Evolutionary conservation across 192 early-diverging fungal species (phyloP).

Genomic region (Pilobolus umbonatus): DNA sequence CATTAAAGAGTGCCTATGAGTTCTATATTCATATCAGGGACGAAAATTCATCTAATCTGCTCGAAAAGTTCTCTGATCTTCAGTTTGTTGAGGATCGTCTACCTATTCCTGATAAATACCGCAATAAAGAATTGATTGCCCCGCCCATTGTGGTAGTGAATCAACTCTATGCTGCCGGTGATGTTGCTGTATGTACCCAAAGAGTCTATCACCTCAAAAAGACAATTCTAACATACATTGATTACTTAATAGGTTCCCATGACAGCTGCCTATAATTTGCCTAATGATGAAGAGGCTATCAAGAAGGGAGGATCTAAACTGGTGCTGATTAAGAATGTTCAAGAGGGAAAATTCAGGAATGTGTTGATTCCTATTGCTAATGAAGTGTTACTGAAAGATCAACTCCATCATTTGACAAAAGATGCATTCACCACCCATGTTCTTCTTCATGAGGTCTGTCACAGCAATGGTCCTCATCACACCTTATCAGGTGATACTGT

Average conservation of each 20-base stretch:
- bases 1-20: constrained; percentile 65
- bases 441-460: constrained; percentile 67
- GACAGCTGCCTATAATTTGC: constrained; percentile 74
- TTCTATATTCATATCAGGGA: constrained; percentile 66
- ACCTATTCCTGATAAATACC: constrained; percentile 62
- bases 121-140: constrained; percentile 53
- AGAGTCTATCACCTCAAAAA: too few relatives aligned
- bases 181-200: constrained; percentile 47
- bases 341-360: constrained; percentile 62
- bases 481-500: constrained; percentile 54
- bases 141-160: constrained; percentile 73
- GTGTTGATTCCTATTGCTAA: constrained; percentile 61
- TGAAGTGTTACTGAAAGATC: constrained; percentile 44
- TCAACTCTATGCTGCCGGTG: constrained; percentile 67
- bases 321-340: constrained; percentile 74
- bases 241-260: constrained; percentile 47
- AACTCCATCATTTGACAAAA: constrained; percentile 52
- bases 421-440: constrained; percentile 71
- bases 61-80: constrained; percentile 64
- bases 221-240: background rate
- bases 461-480: constrained; percentile 66
- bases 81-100: constrained; percentile 61
- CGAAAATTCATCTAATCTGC: constrained; percentile 43
- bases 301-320: constrained; percentile 62
- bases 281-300: constrained; percentile 73